A percentile compares a stretch with the other conserved stretches of the same genome.
These are phyloP conservation scores for Jacaranda mimosifolia DNA, from an alignment of 257 asterid genomes.

Conservation along the genomic window DNA sequence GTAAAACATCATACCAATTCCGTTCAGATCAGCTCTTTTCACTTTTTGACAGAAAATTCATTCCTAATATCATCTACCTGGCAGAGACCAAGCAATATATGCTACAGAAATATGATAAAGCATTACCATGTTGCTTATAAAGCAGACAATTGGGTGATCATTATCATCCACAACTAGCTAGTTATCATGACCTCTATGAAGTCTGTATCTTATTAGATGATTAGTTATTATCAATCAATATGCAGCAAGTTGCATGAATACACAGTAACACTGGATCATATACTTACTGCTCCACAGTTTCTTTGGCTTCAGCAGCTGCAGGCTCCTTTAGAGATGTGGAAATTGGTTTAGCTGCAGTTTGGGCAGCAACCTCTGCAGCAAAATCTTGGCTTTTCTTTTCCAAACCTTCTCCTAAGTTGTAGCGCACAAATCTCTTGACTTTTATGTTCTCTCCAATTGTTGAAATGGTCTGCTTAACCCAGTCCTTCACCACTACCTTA, in stretches of 20 bases:
- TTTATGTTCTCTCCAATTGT: constrained; percentile 94
- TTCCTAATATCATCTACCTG: too few species aligned
- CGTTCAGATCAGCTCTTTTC: too few species aligned
- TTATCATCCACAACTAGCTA: neutral
- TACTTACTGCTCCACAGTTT: constrained; percentile 70
- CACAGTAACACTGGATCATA: neutral
- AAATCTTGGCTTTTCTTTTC: constrained; percentile 95
- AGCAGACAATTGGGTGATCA: neutral
- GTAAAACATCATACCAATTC: too few species aligned
- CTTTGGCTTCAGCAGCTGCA: constrained; percentile 55
- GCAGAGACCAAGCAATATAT: too few species aligned
- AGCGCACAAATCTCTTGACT: constrained; percentile 82
- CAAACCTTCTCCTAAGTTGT: constrained; percentile 95
- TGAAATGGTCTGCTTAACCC: constrained; percentile 93
- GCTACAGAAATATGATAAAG: neutral
- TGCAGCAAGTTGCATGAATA: constrained; percentile 20
- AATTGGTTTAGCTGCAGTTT: constrained; percentile 73
- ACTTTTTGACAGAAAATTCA: too few species aligned
- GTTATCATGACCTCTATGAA: neutral
- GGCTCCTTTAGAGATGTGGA: constrained; percentile 61
- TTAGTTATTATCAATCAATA: constrained; percentile 7
- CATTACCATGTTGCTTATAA: constrained; percentile 9
- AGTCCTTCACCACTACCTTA: constrained; percentile 84
- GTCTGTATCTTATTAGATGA: neutral
- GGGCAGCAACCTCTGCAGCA: constrained; percentile 99